phyloP scores from a whole-genome alignment of 2,329 filamentous ascomycete genomes.

The Biscogniauxia mediterranea region DNA sequence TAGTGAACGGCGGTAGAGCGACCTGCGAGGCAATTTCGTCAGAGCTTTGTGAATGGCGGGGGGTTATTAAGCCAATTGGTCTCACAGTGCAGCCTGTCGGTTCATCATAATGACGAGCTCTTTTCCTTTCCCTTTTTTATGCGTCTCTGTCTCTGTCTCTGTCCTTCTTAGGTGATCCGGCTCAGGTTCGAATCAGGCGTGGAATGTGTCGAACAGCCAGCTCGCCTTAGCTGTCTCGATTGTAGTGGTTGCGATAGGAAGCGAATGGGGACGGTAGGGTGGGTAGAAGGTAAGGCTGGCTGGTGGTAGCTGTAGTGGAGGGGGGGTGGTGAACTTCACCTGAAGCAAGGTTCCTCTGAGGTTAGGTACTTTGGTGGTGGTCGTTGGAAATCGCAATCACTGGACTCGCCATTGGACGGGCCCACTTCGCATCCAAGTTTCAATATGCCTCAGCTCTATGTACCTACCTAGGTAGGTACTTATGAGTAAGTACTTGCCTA shows the following conservation, averaged over 20 bases:
- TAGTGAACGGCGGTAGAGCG: constrained; percentile 86
- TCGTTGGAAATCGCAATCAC: constrained; percentile 20
- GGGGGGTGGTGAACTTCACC: no score
- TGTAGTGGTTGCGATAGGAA: neutral
- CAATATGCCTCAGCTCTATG: no score
- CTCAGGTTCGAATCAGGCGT: no score
- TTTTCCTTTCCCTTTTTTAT: constrained; percentile 6
- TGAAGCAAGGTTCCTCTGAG: neutral
- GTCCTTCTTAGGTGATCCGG: constrained; percentile 3
- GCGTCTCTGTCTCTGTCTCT: no score
- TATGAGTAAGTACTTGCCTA: neutral
- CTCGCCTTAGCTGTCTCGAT: neutral
- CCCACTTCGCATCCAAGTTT: no score
- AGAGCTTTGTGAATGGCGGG: constrained; percentile 5
- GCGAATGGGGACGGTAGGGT: neutral
- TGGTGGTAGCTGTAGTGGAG: no score
- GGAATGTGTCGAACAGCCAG: no score
- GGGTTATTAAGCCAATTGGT: constrained; percentile 10
- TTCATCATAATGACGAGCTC: constrained; percentile 39
- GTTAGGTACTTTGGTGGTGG: neutral
- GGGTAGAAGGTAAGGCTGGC: neutral
- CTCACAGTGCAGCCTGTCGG: constrained; percentile 52
- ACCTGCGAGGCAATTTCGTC: constrained; percentile 41
- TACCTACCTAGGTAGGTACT: neutral
- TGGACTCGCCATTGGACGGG: constrained; percentile 12